These are phyloP conservation scores for Trametes meyenii DNA, from an alignment of 768 basidiomycete genomes.

Conservation along the genomic window DNA sequence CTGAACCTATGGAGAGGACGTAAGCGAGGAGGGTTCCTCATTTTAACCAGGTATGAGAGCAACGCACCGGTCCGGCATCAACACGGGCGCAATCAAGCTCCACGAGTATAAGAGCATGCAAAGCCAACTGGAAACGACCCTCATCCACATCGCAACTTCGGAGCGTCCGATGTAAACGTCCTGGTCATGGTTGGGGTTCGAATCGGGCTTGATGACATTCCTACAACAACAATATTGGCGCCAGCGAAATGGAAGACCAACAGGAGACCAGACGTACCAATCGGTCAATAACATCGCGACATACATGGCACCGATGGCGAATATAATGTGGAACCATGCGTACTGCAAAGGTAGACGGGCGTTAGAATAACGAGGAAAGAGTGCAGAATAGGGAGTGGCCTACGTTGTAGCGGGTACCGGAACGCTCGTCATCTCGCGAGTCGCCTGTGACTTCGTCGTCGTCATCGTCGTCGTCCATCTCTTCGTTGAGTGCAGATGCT, in stretches of 20 bases:
- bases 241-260: slow-evolving; percentile 5
- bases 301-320: slow-evolving; percentile 95
- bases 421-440: slow-evolving; percentile 86
- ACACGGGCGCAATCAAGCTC: slow-evolving; percentile 85
- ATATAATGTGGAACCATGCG: slow-evolving; percentile 98
- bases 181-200: slow-evolving; percentile 54
- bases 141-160: slow-evolving; percentile 99
- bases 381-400: slow-evolving; percentile 28
- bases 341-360: slow-evolving; percentile 56
- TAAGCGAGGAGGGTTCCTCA: too few species aligned
- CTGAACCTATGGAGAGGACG: slow-evolving; percentile 25
- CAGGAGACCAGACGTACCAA: slow-evolving; percentile 70
- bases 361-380: slow-evolving; percentile 18
- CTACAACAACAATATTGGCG: slow-evolving; percentile 38
- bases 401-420: slow-evolving; percentile 94
- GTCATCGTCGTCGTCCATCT: slow-evolving; percentile 74
- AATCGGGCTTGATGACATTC: slow-evolving; percentile 67
- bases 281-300: slow-evolving; percentile 96
- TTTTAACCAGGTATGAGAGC: not conserved
- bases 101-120: slow-evolving; percentile 85
- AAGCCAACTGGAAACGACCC: slow-evolving; percentile 94
- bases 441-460: slow-evolving; percentile 77
- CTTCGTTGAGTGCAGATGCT: slow-evolving; percentile 82
- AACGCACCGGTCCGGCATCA: slow-evolving; percentile 88
- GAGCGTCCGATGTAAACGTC: slow-evolving; percentile 94